Percentiles rank a stretch among this genome's conserved stretches.
Evolutionary conservation across 495 filamentous ascomycete genomes (phyloP).

Genomic region (Aspergillus biplanus): DNA sequence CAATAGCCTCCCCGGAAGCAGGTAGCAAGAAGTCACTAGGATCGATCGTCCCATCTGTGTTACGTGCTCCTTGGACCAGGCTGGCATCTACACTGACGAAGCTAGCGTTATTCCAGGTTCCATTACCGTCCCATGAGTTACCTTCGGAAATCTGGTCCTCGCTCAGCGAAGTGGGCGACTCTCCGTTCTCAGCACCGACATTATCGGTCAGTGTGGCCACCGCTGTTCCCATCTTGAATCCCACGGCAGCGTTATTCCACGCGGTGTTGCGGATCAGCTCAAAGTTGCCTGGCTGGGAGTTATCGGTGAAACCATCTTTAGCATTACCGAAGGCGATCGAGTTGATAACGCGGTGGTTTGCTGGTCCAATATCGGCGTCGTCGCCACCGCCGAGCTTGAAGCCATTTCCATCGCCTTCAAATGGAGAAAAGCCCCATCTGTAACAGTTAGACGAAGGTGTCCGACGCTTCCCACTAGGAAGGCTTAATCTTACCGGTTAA

Average conservation of each 20-base stretch:
- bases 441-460: neutral
- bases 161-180: conserved; percentile 18
- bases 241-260: conserved; percentile 22
- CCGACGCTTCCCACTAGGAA: neutral
- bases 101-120: conserved; percentile 18
- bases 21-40: conserved; percentile 25
- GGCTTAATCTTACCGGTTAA: conserved; percentile 21
- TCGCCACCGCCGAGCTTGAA: conserved; percentile 28
- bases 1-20: conserved; percentile 21
- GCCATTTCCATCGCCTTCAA: conserved; percentile 29
- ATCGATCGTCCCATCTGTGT: conserved; percentile 21
- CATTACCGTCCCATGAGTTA: conserved; percentile 24
- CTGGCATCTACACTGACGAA: conserved; percentile 22
- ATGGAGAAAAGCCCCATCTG: conserved; percentile 26
- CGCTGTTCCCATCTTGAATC: conserved; percentile 22
- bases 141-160: conserved; percentile 21
- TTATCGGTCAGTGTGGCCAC: conserved; percentile 23
- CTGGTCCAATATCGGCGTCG: conserved; percentile 21
- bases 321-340: conserved; percentile 25
- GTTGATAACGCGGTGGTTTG: conserved; percentile 23
- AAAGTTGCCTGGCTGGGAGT: conserved; percentile 27
- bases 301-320: conserved; percentile 28
- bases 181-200: conserved; percentile 23
- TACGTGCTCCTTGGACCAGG: conserved; percentile 20
- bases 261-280: conserved; percentile 24